phyloP scores from a whole-genome alignment of 352 stramenopile species.

The Phytophthora meadii region DNA sequence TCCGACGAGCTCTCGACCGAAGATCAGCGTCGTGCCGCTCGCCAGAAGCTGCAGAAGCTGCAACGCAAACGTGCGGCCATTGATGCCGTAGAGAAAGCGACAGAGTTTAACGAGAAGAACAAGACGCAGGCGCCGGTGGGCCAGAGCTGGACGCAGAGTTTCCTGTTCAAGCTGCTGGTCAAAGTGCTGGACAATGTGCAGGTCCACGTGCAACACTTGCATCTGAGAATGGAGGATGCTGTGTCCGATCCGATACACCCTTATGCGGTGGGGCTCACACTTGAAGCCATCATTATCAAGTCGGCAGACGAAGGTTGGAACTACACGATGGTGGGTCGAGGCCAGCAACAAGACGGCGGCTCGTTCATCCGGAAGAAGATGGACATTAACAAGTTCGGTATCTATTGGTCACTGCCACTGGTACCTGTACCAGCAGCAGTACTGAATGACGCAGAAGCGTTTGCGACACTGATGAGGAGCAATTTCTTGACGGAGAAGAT shows the following conservation, averaged over 20 bases:
- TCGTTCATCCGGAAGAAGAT: conserved; percentile 83
- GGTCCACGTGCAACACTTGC: conserved; percentile 78
- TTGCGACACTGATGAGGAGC: conserved; percentile 75
- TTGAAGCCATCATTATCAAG: conserved; percentile 85
- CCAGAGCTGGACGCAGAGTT: conserved; percentile 72
- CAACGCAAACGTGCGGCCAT: conserved; percentile 81
- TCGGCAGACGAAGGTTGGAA: conserved; percentile 84
- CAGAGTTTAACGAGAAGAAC: conserved; percentile 63
- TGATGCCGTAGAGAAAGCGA: conserved; percentile 80
- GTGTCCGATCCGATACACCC: conserved; percentile 52
- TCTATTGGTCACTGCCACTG: conserved; percentile 81
- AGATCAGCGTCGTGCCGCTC: conserved; percentile 29
- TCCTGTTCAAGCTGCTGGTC: conserved; percentile 80
- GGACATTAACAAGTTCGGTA: conserved; percentile 80
- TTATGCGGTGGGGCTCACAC: conserved; percentile 75
- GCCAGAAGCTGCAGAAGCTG: conserved; percentile 62
- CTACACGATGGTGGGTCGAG: conserved; percentile 83
- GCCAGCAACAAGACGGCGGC: conserved; percentile 19
- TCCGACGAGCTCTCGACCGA: conserved; percentile 22
- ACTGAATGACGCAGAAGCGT: conserved; percentile 62
- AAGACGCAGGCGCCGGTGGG: conserved; percentile 17
- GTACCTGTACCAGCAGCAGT: conserved; percentile 46
- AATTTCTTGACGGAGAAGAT: conserved; percentile 43
- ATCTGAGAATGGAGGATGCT: conserved; percentile 74
- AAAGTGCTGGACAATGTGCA: conserved; percentile 90